Evolutionary conservation across 139 green algal genomes (phyloP).

Genomic region (Chlamydomonas sp.): DNA sequence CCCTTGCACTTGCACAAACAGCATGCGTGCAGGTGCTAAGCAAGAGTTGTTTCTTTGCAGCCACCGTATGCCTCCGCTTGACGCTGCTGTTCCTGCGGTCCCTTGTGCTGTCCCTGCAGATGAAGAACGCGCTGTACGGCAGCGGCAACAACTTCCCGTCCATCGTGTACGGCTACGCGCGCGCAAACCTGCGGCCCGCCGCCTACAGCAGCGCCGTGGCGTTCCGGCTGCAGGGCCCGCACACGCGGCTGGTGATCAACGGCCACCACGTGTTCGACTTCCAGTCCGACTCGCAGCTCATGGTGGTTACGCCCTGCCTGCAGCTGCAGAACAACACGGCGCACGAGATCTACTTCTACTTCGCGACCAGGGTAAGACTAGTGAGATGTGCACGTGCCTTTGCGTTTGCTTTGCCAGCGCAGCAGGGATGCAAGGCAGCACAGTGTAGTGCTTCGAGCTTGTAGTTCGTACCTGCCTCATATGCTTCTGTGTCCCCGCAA

Average conservation of each 20-base stretch:
- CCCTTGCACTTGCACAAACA: no score
- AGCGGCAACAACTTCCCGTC: background rate
- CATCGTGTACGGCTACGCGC: slow-evolving; percentile 32
- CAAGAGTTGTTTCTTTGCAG: no score
- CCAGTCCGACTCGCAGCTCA: background rate
- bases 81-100: no score
- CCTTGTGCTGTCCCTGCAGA: no score
- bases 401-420: no score
- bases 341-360: slow-evolving; percentile 25
- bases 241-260: slow-evolving; percentile 23
- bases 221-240: slow-evolving; percentile 21
- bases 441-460: background rate
- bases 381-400: no score
- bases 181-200: slow-evolving; percentile 2
- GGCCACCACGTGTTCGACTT: slow-evolving; percentile 24
- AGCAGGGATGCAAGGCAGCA: no score
- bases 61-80: no score
- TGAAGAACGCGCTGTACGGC: slow-evolving; percentile 1
- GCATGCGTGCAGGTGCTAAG: no score
- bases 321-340: background rate
- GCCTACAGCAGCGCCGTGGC: background rate
- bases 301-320: slow-evolving; percentile 15
- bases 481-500: no score
- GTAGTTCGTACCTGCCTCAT: no score
- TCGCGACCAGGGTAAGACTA: slow-evolving; percentile 8